Base-by-base conservation (phyloP, 331 rosid species). In the Acacia concinna region DNA sequence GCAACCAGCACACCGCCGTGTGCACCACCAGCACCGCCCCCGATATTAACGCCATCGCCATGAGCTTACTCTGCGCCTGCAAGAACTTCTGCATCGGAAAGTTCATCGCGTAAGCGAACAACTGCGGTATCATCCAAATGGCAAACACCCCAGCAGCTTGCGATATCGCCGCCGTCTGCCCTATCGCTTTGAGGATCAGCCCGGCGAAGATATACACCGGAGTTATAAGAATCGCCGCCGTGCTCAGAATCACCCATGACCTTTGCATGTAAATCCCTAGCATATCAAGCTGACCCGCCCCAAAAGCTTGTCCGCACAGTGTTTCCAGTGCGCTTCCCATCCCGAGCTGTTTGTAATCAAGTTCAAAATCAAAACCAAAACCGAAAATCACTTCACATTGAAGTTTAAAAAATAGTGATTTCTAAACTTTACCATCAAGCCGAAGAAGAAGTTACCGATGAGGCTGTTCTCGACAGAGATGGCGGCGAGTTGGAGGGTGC, bases 261-360 rank as follows among this genome's bases (percentile, higher is more conserved):
- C 68, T 31, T 1, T 63, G 68, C 41, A 63, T 31, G 68, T 63
- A 63, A 1, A 63, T 18, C 12, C 68, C 68, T 31, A 63, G 7
- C 68, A 63, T 31, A 0, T 15, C 23, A 0, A 63, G 1, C 1
- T 63, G 9, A 1, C 68, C 68, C 10, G 68, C 68, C 18, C 68
- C 68, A 17, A 1, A 31, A 8, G 68, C 68, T 17, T 63, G 66
- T 8, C 66, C 66, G 18, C 66, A 59, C 18, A 59, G 37, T 5
- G 66, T 59, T 20, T 59, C 66, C 66, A 59, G 15, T 3, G 66
- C 66, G 66, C 66, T 59, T 13, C 66, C 66, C 66, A 59, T 59
- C 20, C 66, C 66, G 1, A 59, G 66, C 66, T 59, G 32, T 2
- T 12, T 5, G 0, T 41, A 18, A 17, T 18, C 56, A 49, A 25